Evolutionary conservation across 768 basidiomycete genomes (phyloP).

Genomic region (Phanerochaete carnosa): DNA sequence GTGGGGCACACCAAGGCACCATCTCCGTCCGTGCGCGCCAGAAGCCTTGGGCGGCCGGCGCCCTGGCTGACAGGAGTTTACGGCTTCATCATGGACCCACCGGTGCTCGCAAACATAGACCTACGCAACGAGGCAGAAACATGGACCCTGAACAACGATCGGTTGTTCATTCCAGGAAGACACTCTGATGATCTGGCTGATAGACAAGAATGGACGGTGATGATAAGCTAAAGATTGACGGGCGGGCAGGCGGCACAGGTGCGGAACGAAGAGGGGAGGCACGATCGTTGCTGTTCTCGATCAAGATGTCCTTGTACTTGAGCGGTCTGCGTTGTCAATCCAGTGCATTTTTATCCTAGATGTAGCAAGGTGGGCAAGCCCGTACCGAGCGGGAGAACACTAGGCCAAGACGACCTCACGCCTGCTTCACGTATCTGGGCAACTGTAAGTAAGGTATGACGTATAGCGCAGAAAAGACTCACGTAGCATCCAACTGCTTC

Average conservation of each 20-base stretch:
- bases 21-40: not conserved
- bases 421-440: constrained; percentile 20
- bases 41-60: not conserved
- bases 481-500: constrained; percentile 96
- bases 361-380: not conserved
- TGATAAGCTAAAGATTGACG: not conserved
- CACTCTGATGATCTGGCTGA: constrained; percentile 9
- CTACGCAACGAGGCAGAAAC: not conserved
- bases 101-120: not conserved
- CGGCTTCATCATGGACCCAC: constrained; percentile 4
- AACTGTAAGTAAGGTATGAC: not conserved
- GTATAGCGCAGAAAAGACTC: constrained; percentile 32
- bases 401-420: not conserved
- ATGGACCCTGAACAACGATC: constrained; percentile 2
- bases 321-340: not conserved
- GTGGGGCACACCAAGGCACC: not conserved
- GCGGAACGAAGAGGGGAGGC: not conserved
- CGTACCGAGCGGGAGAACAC: not conserved
- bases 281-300: not conserved
- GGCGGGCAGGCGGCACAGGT: not conserved
- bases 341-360: not conserved
- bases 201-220: constrained; percentile 1
- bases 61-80: not conserved
- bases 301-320: not conserved
- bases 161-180: not conserved